Conservation (phyloP, 2,329 filamentous ascomycete genomes). For the Trichoderma semiorbis region DNA sequence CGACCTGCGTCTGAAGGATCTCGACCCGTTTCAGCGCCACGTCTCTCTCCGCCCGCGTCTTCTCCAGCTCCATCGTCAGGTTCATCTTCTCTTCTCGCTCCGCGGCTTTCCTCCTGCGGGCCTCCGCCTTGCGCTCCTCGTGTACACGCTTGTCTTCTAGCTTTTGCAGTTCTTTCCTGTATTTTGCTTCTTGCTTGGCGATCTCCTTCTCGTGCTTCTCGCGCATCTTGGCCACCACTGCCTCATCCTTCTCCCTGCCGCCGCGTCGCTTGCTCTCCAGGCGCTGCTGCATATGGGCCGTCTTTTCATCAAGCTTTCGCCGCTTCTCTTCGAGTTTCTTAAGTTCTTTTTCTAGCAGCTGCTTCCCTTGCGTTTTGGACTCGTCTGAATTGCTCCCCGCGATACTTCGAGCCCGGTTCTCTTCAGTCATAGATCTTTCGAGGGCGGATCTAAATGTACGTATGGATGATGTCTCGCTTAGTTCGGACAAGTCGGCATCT, state of each 20-base stretch:
- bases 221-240: constrained; percentile 53
- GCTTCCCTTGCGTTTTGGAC: constrained; percentile 31
- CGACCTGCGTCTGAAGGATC: constrained; percentile 52
- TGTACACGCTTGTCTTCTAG: constrained; percentile 60
- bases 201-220: constrained; percentile 62
- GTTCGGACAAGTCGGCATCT: constrained; percentile 20
- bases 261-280: constrained; percentile 44
- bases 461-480: constrained; percentile 45
- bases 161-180: constrained; percentile 60
- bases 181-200: constrained; percentile 64
- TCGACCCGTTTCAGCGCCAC: constrained; percentile 51
- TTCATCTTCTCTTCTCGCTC: constrained; percentile 53
- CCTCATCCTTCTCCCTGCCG: constrained; percentile 48
- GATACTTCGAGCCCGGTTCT: constrained; percentile 26
- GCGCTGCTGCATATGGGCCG: constrained; percentile 53
- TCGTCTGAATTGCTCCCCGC: constrained; percentile 38
- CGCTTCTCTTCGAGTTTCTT: constrained; percentile 59
- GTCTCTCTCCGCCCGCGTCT: constrained; percentile 48
- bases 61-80: constrained; percentile 51
- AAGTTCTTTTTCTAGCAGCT: constrained; percentile 57
- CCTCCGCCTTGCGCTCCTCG: constrained; percentile 59
- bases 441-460: constrained; percentile 49
- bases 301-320: constrained; percentile 60
- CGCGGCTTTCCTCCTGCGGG: constrained; percentile 45
- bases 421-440: constrained; percentile 34